Evolutionary conservation across 1,284 basidiomycete species (phyloP), one percentile per base, ranked within the genome.

Genomic region (Calocybe gambosa): DNA sequence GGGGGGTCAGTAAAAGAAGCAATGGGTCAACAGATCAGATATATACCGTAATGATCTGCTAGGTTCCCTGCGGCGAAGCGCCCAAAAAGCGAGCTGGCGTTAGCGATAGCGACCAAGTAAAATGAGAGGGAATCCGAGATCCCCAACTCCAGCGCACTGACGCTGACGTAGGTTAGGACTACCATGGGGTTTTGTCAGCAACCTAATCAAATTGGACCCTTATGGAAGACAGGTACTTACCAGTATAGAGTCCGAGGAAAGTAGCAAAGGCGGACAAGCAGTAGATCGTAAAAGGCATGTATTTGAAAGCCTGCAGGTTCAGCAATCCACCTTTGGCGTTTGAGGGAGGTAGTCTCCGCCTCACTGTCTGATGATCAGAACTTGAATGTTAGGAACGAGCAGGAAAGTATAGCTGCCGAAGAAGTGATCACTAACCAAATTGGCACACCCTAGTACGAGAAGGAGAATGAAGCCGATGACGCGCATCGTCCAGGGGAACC

Each of bases 401-500:
- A 23, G 21, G 47, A 10, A 37, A 4, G 34, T 9, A 31, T 26
- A 18, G 18, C n/a, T 13, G 15, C 28, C 31, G 9, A 2, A 29
- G 28, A 9, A 12, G 13, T n/a, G 4, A 15, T 29, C 28, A 43
- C 15, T 20, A 29, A 70, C 68, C 23, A 78, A 42, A 58, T 78
- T 75, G 6, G 72, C 66, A 12, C 72, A 55, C 6, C 66, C 63
- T 2, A 78, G 59, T 1, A 64, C 56, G 18, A 66, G 51, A 1
- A 79, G 42, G 2, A 80, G 58, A 15, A 82, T 74, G 51, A 81
- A 76, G 0, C 70, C 79, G 16, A 80, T 58, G 38, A 78, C 71
- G 13, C 79, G 69, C 72, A 82, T 77, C 0, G 78, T 78, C 80
- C 80, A 82, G 45, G 63, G 61, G 55, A 82, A 82, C 5, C 78